phyloP scores from a whole-genome alignment of 139 green algal species.

The Chlorella vulgaris region DNA sequence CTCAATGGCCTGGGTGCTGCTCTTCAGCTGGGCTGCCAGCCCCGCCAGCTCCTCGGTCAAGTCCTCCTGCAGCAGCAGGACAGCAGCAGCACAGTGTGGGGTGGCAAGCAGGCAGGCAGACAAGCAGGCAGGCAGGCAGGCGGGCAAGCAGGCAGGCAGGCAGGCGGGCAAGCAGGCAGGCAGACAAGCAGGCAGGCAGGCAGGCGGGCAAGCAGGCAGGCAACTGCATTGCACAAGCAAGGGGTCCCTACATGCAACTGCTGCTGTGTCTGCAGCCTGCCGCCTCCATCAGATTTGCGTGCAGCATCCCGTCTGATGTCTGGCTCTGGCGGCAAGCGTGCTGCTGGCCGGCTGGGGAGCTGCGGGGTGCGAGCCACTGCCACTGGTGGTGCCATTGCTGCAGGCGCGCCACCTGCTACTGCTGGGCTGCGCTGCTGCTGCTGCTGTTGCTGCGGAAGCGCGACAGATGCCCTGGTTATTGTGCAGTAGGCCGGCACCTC shows the following conservation, averaged over 20 bases:
- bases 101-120: too few species aligned
- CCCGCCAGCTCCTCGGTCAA: slow-evolving; percentile 60
- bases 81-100: too few species aligned
- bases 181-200: neutral
- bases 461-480: neutral
- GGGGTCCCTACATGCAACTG: slow-evolving; percentile 26
- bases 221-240: neutral
- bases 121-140: neutral
- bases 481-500: slow-evolving; percentile 22
- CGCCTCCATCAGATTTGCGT: neutral
- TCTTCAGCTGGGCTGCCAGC: slow-evolving; percentile 50
- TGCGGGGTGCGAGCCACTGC: slow-evolving; percentile 1
- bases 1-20: slow-evolving; percentile 54
- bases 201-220: neutral
- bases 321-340: too few species aligned
- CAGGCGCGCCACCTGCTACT: neutral
- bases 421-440: neutral
- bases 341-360: neutral
- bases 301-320: too few species aligned
- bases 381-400: neutral
- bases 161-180: neutral
- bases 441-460: neutral
- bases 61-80: slow-evolving; percentile 40
- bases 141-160: neutral
- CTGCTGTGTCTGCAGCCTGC: slow-evolving; percentile 22